phyloP scores from a whole-genome alignment of 1,284 basidiomycete genomes.

The Fomitopsis palustris region DNA sequence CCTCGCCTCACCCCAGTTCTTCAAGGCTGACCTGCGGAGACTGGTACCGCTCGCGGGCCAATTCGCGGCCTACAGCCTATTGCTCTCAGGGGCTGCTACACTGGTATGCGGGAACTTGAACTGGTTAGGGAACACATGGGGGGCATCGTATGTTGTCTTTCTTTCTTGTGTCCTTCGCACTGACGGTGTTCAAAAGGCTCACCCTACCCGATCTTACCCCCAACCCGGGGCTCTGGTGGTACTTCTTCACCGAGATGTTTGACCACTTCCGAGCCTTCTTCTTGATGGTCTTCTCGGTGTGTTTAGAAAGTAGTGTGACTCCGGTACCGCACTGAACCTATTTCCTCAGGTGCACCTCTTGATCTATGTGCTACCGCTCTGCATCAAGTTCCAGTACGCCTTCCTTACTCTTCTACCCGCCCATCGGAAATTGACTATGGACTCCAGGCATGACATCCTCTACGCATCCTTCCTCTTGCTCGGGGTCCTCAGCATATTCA shows the following conservation, averaged over 20 bases:
- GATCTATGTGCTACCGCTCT: slow-evolving; percentile 83
- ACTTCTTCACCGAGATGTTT: slow-evolving; percentile 99
- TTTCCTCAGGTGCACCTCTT: slow-evolving; percentile 69
- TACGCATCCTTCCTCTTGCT: slow-evolving; percentile 77
- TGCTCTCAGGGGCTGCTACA: slow-evolving; percentile 47
- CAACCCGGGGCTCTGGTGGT: slow-evolving; percentile 97
- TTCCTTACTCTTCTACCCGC: neutral
- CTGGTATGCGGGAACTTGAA: slow-evolving; percentile 53
- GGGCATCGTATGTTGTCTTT: slow-evolving; percentile 62
- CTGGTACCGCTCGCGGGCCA: slow-evolving; percentile 40
- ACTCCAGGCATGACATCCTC: slow-evolving; percentile 76
- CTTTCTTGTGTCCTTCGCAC: neutral
- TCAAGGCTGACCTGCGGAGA: slow-evolving; percentile 34
- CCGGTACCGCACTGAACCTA: neutral
- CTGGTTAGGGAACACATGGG: slow-evolving; percentile 81
- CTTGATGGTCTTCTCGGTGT: slow-evolving; percentile 90
- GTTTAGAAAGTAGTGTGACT: slow-evolving; percentile 20
- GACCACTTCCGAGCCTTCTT: slow-evolving; percentile 97
- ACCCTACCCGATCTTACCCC: slow-evolving; percentile 84
- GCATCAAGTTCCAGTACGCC: slow-evolving; percentile 81
- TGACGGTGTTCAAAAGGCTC: slow-evolving; percentile 18
- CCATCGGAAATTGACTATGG: neutral
- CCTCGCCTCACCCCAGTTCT: slow-evolving; percentile 55
- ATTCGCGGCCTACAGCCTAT: slow-evolving; percentile 46
- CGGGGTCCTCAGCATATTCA: slow-evolving; percentile 84